Percentiles rank a stretch among this genome's conserved stretches.
phyloP scores from a whole-genome alignment of 352 stramenopile genomes.

The Pythium periplocum region DNA sequence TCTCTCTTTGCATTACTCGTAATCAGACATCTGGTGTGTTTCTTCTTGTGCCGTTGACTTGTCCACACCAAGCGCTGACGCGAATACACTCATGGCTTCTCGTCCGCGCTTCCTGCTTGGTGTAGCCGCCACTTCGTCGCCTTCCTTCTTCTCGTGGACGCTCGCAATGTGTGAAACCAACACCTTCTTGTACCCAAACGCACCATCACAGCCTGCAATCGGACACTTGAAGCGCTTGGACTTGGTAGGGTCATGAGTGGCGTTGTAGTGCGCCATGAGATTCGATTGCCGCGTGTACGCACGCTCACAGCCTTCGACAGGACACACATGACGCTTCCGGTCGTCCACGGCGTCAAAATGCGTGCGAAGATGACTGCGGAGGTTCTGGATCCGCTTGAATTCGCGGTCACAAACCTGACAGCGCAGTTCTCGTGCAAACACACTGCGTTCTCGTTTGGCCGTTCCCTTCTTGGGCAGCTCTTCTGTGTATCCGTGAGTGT shows the following conservation, averaged over 20 bases:
- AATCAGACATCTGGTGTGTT: no score
- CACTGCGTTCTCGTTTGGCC: not conserved
- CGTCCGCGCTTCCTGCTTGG: no score
- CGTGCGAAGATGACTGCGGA: slow-evolving; percentile 54
- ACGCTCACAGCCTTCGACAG: slow-evolving; percentile 50
- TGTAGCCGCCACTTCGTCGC: no score
- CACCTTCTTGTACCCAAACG: slow-evolving; percentile 75
- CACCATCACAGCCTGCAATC: slow-evolving; percentile 41
- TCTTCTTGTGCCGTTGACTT: no score
- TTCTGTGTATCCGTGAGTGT: slow-evolving; percentile 16
- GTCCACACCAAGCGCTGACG: no score
- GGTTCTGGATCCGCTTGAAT: slow-evolving; percentile 45
- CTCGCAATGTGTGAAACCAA: slow-evolving; percentile 55
- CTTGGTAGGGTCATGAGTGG: slow-evolving; percentile 51
- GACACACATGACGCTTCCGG: slow-evolving; percentile 57
- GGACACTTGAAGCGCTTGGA: slow-evolving; percentile 63
- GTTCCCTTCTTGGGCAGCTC: not conserved
- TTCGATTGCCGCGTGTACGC: slow-evolving; percentile 69
- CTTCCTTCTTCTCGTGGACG: slow-evolving; percentile 35
- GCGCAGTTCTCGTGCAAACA: slow-evolving; percentile 17
- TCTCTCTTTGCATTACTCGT: no score
- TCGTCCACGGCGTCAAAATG: slow-evolving; percentile 61
- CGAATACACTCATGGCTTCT: no score
- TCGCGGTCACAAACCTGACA: slow-evolving; percentile 48
- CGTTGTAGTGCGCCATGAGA: slow-evolving; percentile 72